phyloP scores from a whole-genome alignment of 768 basidiomycete genomes.

The Aureoboletus auriporus region DNA sequence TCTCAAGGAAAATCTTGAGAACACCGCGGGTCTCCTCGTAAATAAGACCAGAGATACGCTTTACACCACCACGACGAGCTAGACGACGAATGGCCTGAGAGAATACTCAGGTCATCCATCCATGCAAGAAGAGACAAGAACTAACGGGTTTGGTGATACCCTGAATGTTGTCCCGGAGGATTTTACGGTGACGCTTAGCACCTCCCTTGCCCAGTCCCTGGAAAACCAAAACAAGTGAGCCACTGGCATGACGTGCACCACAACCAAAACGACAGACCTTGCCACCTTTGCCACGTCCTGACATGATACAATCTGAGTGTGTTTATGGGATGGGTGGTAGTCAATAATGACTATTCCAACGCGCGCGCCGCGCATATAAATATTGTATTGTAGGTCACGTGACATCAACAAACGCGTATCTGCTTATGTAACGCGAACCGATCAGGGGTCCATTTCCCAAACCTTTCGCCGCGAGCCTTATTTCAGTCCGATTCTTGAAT shows the following conservation, averaged over 20 bases:
- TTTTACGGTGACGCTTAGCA: conserved; percentile 45
- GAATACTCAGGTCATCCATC: conserved; percentile 52
- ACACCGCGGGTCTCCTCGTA: conserved; percentile 93
- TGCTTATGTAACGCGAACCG: background rate
- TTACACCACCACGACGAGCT: conserved; percentile 89
- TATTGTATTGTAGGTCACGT: too few relatives aligned
- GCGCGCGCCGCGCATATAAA: too few relatives aligned
- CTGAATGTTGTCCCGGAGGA: conserved; percentile 46
- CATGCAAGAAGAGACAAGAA: conserved; percentile 20
- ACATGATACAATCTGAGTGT: conserved; percentile 26
- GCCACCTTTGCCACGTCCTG: conserved; percentile 47
- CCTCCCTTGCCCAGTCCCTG: conserved; percentile 61
- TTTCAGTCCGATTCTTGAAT: too few relatives aligned
- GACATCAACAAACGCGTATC: conserved; percentile 1
- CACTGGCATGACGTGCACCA: background rate
- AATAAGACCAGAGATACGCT: conserved; percentile 85
- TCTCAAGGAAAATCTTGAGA: conserved; percentile 86
- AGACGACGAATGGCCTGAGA: conserved; percentile 76
- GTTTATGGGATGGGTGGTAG: too few relatives aligned
- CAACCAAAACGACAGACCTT: conserved; percentile 26
- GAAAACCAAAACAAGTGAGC: background rate
- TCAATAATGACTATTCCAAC: too few relatives aligned
- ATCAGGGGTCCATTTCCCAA: too few relatives aligned
- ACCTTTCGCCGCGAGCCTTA: too few relatives aligned
- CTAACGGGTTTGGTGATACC: conserved; percentile 47